Evolutionary conservation across 371 early-diverging fungal genomes (phyloP), one percentile per base, ranked within the genome.

Genomic region (Mortierella sp.): DNA sequence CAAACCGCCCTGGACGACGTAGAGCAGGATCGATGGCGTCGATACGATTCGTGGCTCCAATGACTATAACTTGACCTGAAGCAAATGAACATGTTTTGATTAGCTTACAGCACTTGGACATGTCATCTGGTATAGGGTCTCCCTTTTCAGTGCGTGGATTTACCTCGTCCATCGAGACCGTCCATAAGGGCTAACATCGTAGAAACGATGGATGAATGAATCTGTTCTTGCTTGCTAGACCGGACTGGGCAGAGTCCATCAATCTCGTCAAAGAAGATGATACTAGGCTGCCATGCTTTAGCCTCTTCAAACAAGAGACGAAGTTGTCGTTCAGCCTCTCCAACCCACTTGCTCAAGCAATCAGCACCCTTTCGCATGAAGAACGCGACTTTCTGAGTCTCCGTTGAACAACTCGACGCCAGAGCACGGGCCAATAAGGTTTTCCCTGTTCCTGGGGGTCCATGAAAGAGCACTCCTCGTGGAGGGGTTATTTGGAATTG

Each of bases 321-420:
- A 19, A 92, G 70, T 29, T 89, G 80, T 57, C 89, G 80, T 64
- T 95, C 95, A 21, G 89, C 83, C 48, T 95, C 94, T 13, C 95
- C 95, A 16, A 93, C 90, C 87, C 91, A 94, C 68, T 93, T 95
- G 44, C 84, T 88, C 27, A 94, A 81, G 14, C 91, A 80, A 70
- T 95, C 95, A 5, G 92, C 89, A 0, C 93, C 93, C 60, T 91
- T 90, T 3, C 92, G 77, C 80, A 88, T 84, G 60, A 92, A 91
- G 71, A 93, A 95, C 16, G 92, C 88, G 8, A 90, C 88, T 60
- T 90, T 87, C 44, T 80, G 80, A 19, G 82, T 78, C 37, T 81
- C 79, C 2, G 82, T 85, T 2, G 89, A 88, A 57, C 89, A 89
- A 14, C 82, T 82, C 13, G 86, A 82, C 0, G 92, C 90, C 17